Base-by-base conservation (phyloP, 306 rosid genomes). In the Rosa rugosa region DNA sequence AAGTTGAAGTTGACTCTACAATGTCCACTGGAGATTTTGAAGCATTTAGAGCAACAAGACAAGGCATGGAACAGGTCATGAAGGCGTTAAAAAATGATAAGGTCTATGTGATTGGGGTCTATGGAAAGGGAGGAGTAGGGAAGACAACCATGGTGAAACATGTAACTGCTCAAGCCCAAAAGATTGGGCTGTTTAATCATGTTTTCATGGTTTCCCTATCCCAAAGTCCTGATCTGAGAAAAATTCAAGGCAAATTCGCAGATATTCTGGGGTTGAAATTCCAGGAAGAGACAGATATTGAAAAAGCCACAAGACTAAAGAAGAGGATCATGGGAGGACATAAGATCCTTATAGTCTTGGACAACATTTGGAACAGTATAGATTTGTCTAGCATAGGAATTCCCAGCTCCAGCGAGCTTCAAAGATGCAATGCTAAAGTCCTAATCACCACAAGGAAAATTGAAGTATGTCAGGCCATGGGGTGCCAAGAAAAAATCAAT, bases 341-440 rank as follows among this genome's bases (percentile, higher is more conserved):
- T 31, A 31, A 31, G 34, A 31, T 31, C 34, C 34, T 31, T 18
- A 13, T 73, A 20, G 59, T 80, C 12, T 80, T 80, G 49, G 83
- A 80, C 50, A 68, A 79, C 46, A 45, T 79, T n/a, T 71, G 82
- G 34, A 31, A 31, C 34, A 31, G 34, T 31, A 31, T 31, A 31
- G 34, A 31, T 31, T 31, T 31, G 34, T 31, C 34, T 31, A 31
- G 34, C 34, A 31, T 31, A 31, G 34, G 34, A 31, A 31, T 31
- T 31, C 34, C 34, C 34, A 31, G 34, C 34, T 31, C 34, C 34
- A 31, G 34, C 34, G 34, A 31, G 34, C 34, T 31, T 31, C 34
- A 31, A 31, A 31, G 34, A 31, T 31, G 34, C 34, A 31, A 31
- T 31, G 34, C 34, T 31, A 31, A 31, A 31, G 34, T 31, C 34